A percentile compares a stretch with the other conserved stretches of the same genome.
Conservation (phyloP, 192 early-diverging fungal species). For the Mycoemilia scoparia region DNA sequence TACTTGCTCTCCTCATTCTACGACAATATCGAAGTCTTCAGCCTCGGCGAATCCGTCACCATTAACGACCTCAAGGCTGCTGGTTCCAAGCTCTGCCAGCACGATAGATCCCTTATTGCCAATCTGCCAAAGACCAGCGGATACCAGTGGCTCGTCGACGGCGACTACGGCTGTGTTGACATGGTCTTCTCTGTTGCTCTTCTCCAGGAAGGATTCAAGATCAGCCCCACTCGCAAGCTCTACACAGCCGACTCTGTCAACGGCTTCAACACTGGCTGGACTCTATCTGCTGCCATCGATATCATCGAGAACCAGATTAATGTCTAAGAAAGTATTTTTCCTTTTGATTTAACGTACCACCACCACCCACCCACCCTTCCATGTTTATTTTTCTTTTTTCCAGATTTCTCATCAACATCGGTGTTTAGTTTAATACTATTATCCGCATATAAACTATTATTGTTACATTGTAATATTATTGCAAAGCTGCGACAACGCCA, state of each 20-base stretch:
- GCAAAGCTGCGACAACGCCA: too few relatives aligned
- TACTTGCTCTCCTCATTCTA: constrained; percentile 95
- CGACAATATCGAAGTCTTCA: constrained; percentile 61
- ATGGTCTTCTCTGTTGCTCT: constrained; percentile 73
- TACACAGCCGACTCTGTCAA: constrained; percentile 81
- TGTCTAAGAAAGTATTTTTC: too few relatives aligned
- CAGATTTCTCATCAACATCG: too few relatives aligned
- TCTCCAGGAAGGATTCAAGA: constrained; percentile 67
- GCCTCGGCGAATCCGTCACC: constrained; percentile 49
- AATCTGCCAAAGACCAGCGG: constrained; percentile 31
- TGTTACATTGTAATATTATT: too few relatives aligned
- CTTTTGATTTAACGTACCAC: too few relatives aligned
- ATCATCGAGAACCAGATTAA: too few relatives aligned
- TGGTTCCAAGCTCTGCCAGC: constrained; percentile 50
- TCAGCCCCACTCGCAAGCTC: constrained; percentile 47
- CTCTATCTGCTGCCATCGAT: constrained; percentile 76
- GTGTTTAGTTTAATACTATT: too few relatives aligned
- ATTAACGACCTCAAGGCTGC: constrained; percentile 46
- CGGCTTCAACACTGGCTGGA: constrained; percentile 91
- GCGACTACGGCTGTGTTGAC: constrained; percentile 78
- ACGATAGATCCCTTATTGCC: constrained; percentile 30
- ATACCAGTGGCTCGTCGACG: constrained; percentile 23
- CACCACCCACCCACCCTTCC: too few relatives aligned
- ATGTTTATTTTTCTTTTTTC: too few relatives aligned
- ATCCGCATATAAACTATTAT: too few relatives aligned